Evolutionary conservation across 1,284 basidiomycete species (phyloP), one percentile per base, ranked within the genome.

Genomic region (Boletellus sp.): DNA sequence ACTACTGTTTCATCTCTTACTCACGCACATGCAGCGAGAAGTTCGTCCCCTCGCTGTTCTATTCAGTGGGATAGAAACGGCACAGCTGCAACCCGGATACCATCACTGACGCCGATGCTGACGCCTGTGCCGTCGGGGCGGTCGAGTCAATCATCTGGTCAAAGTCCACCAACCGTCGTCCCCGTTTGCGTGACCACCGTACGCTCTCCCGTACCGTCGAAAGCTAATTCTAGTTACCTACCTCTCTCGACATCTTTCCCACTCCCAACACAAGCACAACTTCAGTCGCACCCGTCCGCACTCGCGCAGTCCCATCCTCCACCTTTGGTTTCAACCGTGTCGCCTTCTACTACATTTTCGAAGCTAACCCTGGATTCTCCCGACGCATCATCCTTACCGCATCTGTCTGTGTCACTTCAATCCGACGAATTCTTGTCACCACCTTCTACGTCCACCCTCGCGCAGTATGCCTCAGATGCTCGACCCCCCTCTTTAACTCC

Each of bases 281-380:
- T n/a, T 8, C 45, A 44, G 8, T 25, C 42, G 4, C 49, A 54
- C 10, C 26, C 19, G n/a, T 36, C 25, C n/a, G 13, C 16, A 26
- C 8, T n/a, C 5, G 4, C 13, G 8, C 41, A 43, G 6, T 27
- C 45, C 8, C 25, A 40, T n/a, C 21, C 41, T 10, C 16, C 35
- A 25, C 36, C 45, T 22, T 25, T 46, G n/a, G 34, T 30, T 3
- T 36, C 51, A 36, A 61, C 52, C 3, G 47, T 55, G 13, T 72
- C 71, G 0, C 70, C 71, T 9, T 71, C 70, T 1, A 52, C 53
- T 11, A 53, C 68, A n/a, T 71, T 71, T 47, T 67, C 71, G 32
- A 71, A 64, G 42, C 59, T 73, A 26, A 70, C 62, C 8, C 35
- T 71, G 20, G 55, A 67, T 37, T 66, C 66, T 3, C 66, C 70